Percentiles rank a stretch among this genome's conserved stretches.
These are phyloP conservation scores for Colletotrichum sansevieriae DNA, from an alignment of 2,329 filamentous ascomycete genomes.

Conservation along the genomic window DNA sequence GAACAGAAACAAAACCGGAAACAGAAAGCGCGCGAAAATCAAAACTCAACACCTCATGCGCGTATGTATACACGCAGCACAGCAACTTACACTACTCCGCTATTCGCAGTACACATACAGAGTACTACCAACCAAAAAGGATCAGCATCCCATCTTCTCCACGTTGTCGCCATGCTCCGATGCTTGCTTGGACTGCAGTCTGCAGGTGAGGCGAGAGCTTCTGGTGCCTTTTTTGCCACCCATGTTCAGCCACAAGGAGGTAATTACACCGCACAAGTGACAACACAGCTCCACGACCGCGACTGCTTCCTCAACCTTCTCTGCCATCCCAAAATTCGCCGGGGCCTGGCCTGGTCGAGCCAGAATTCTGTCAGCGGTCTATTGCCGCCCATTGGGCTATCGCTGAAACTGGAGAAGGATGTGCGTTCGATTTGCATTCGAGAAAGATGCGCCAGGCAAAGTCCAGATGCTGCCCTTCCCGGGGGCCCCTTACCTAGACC, in stretches of 20 bases:
- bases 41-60: slow-evolving; percentile 11
- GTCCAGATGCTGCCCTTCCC: slow-evolving; percentile 5
- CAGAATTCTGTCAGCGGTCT: slow-evolving; percentile 9
- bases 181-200: neutral
- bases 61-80: neutral
- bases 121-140: neutral
- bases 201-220: slow-evolving; percentile 17
- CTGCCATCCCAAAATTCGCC: slow-evolving; percentile 10
- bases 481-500: neutral
- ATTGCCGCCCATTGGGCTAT: slow-evolving; percentile 6
- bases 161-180: slow-evolving; percentile 25
- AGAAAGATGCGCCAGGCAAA: slow-evolving; percentile 3
- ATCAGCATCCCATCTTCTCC: slow-evolving; percentile 16
- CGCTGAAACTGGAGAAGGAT: slow-evolving; percentile 7
- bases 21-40: neutral
- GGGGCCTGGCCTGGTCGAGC: slow-evolving; percentile 1
- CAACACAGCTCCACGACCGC: too few relatives aligned
- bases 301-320: neutral
- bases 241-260: too few relatives aligned
- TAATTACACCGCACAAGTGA: too few relatives aligned
- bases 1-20: neutral
- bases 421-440: neutral
- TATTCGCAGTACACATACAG: too few relatives aligned
- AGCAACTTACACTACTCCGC: too few relatives aligned
- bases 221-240: too few relatives aligned